Base-by-base conservation (phyloP, 345 rosid species). In the Alliaria petiolata region DNA sequence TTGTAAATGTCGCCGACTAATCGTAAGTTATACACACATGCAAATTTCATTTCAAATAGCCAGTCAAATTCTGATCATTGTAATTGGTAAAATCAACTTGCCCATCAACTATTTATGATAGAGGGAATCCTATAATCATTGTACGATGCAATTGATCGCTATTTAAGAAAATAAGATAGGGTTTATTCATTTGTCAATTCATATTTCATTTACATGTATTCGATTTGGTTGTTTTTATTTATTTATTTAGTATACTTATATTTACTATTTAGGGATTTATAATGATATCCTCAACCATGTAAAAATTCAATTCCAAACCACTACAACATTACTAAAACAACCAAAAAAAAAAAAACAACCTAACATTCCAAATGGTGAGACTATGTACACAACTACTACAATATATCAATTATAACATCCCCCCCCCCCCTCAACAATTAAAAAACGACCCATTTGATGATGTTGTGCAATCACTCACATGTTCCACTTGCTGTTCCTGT, bases 401-500 rank as follows among this genome's bases (percentile, higher is more conserved):
- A 59, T 19, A 8, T 70, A 69, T 30, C 15, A 7, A 46, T 13
- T 3, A 59, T 49, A 26, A 28, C 5, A 6, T 55, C 6, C 5
- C 6, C 15, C 19, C 43, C 25, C 5, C 6, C 15, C 19, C 43
- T 16, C 34, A 33, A 49, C 10, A 43, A 22, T 11, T 5, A 0
- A 13, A 60, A 61, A 71, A 51, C 44, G 35, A 61, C 60, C 45
- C 53, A 62, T 28, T 20, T 3, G 51, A 56, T 57, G 59, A 38
- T 36, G 58, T 56, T 56, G 50, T 65, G 77, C 58, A 64, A 65
- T 56, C 66, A 73, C 31, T 74, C 78, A 50, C 78, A 74, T 74
- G 72, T 28, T 28, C 78, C 72, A 66, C 67, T 74, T 31, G 72
- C 38, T 74, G 78, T 58, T 74, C 6, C 25, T 74, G 72, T 66